phyloP scores from a whole-genome alignment of 2,329 filamentous ascomycete genomes.

The Colletotrichum sp. region DNA sequence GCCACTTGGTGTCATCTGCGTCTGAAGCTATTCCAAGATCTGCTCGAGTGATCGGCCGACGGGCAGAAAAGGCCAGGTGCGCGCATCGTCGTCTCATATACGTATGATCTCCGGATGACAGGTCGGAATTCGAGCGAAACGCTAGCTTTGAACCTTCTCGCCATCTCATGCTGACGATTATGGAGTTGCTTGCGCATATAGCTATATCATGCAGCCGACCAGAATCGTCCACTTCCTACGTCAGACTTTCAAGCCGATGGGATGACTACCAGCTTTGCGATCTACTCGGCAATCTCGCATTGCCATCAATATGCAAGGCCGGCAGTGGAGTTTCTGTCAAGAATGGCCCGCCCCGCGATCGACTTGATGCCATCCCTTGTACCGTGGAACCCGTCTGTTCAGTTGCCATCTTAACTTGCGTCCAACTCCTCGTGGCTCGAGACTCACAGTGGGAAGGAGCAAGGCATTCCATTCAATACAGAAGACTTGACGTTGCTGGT shows the following conservation, averaged over 20 bases:
- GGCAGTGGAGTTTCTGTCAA: not conserved
- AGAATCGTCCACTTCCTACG: not conserved
- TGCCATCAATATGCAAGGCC: not conserved
- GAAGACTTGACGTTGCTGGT: not conserved
- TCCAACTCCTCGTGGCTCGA: not conserved
- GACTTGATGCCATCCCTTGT: not conserved
- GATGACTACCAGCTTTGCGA: not conserved
- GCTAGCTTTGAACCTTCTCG: not conserved
- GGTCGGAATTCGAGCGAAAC: not conserved
- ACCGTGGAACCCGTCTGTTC: not conserved
- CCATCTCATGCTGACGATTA: not conserved
- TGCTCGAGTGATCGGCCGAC: not conserved
- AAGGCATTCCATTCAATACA: not conserved
- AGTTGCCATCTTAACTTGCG: not conserved
- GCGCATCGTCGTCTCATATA: not conserved
- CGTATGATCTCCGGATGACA: conserved; percentile 12
- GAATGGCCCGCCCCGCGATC: not conserved
- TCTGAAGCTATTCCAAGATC: not conserved
- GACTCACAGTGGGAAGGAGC: not conserved
- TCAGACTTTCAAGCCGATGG: not conserved
- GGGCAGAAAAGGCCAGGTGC: not conserved
- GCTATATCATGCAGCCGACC: not conserved
- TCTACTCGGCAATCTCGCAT: not conserved
- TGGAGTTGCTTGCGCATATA: not conserved
- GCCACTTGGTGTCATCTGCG: not conserved